These are phyloP conservation scores for Senecio squalidus DNA, from an alignment of 140 eudicot genomes.

Conservation along the genomic window DNA sequence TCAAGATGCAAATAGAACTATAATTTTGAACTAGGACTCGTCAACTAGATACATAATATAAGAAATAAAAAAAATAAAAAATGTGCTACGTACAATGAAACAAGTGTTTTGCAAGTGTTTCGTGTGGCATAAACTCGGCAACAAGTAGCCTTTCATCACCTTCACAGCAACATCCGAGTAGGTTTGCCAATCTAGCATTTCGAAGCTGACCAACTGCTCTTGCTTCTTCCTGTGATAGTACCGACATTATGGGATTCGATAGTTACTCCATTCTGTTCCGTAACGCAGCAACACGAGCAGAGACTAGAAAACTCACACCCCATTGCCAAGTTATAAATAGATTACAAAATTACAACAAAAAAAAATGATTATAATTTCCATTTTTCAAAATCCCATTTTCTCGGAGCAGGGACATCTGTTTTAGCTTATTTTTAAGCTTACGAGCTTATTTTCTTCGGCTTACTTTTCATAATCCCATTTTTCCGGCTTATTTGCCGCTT, in stretches of 20 bases:
- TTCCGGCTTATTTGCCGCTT: no score
- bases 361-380: background rate
- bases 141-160: conserved; percentile 88
- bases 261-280: conserved; percentile 38
- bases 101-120: conserved; percentile 85
- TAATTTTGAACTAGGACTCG: background rate
- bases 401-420: no score
- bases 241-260: conserved; percentile 47
- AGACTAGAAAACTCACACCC: conserved; percentile 62
- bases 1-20: conserved; percentile 26
- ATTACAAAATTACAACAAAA: background rate
- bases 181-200: conserved; percentile 68
- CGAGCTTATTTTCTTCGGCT: no score
- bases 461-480: no score
- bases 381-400: no score
- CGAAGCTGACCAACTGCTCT: conserved; percentile 90
- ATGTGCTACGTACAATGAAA: conserved; percentile 75
- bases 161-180: conserved; percentile 90
- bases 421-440: no score
- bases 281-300: conserved; percentile 43
- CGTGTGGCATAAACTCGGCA: conserved; percentile 92
- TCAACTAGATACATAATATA: background rate
- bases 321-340: conserved; percentile 30
- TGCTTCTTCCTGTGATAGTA: conserved; percentile 81
- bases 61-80: background rate